A percentile compares a stretch with the other conserved stretches of the same genome.
Conservation (phyloP, 2,329 filamentous ascomycete species). For the Nemania serpens region DNA sequence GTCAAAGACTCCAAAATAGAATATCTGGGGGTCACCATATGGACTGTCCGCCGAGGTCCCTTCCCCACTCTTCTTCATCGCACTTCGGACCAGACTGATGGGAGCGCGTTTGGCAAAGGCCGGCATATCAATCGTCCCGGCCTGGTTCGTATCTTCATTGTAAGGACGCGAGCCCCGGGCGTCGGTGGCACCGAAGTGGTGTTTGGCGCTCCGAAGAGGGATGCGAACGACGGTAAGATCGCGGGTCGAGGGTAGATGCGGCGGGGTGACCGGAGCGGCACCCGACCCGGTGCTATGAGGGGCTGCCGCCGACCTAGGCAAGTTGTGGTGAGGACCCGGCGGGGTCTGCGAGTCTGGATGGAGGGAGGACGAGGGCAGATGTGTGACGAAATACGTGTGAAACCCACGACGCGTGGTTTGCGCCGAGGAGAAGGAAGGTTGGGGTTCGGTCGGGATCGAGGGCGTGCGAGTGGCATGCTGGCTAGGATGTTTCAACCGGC, state of each 20-base stretch:
- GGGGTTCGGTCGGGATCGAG: background rate
- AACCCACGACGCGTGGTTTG: conserved; percentile 59
- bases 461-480: background rate
- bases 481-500: conserved; percentile 2
- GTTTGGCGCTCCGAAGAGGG: conserved; percentile 88
- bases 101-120: conserved; percentile 88
- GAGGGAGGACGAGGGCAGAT: conserved; percentile 89
- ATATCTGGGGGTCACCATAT: conserved; percentile 90
- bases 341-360: conserved; percentile 78
- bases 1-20: conserved; percentile 97
- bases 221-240: conserved; percentile 95
- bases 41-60: conserved; percentile 74
- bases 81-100: conserved; percentile 57
- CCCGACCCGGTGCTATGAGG: conserved; percentile 68
- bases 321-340: conserved; percentile 75
- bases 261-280: conserved; percentile 62
- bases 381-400: conserved; percentile 97
- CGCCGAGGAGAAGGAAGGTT: conserved; percentile 2
- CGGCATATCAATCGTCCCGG: conserved; percentile 89
- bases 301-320: conserved; percentile 81
- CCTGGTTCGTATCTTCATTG: conserved; percentile 94
- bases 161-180: conserved; percentile 82
- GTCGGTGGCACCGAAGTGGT: conserved; percentile 85
- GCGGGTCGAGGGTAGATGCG: conserved; percentile 63
- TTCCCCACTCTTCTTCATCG: conserved; percentile 58